Percentiles rank a stretch among this genome's conserved stretches.
These are phyloP conservation scores for Leccinum fibrillosum DNA, from an alignment of 768 basidiomycete genomes.

Conservation along the genomic window DNA sequence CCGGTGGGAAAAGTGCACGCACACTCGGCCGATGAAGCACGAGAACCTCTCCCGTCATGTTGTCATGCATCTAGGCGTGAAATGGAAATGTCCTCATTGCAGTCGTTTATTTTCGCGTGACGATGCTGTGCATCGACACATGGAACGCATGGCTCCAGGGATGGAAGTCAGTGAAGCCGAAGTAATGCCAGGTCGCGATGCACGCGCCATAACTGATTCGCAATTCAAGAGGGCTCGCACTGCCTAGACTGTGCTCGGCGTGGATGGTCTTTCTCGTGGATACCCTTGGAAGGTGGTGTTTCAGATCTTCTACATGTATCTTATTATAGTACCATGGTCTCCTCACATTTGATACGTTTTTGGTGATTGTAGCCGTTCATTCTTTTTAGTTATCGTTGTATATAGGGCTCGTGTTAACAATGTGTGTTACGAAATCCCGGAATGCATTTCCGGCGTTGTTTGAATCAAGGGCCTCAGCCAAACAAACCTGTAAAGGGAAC, in stretches of 20 bases:
- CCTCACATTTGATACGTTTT: neutral
- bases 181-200: constrained; percentile 18
- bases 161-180: constrained; percentile 23
- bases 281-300: neutral
- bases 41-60: too few species aligned
- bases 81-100: constrained; percentile 30
- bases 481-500: constrained; percentile 18
- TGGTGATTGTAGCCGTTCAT: neutral
- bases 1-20: too few species aligned
- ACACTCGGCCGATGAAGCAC: too few species aligned
- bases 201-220: constrained; percentile 11
- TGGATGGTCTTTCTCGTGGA: neutral
- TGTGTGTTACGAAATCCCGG: neutral
- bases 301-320: neutral
- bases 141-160: constrained; percentile 27
- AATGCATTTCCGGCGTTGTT: constrained; percentile 12
- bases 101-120: constrained; percentile 28
- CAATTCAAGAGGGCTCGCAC: constrained; percentile 1
- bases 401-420: neutral
- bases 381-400: neutral
- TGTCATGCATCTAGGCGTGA: constrained; percentile 28
- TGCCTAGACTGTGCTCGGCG: constrained; percentile 4
- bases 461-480: constrained; percentile 8
- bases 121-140: constrained; percentile 30
- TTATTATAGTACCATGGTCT: constrained; percentile 5